Base-by-base conservation (phyloP, 805 yeast genomes). In the Wickerhamiella hasegawae region DNA sequence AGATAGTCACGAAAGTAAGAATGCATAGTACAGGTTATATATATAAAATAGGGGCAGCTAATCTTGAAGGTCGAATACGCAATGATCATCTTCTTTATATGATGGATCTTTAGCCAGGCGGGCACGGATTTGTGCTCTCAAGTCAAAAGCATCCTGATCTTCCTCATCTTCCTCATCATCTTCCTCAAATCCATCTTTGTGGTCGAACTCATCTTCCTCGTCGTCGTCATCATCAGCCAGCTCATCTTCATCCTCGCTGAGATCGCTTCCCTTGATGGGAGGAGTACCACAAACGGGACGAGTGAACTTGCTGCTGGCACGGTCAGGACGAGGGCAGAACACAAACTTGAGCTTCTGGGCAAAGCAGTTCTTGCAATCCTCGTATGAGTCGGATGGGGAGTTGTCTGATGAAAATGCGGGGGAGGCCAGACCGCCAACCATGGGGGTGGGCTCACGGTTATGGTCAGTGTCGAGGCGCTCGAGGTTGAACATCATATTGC, bases 301-400 rank as follows among this genome's bases (percentile, higher is more conserved):
- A 14, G 11, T 9, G 19, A 28, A 28, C 30, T 28, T 28, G 19
- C 30, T 28, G 8, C 20, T 17, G 10, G 18, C 6, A 12, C 30
- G 30, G 12, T 10, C 33, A 15, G 44, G 44, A 26, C 31, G 31
- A 8, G 44, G 44, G 31, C 44, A 40, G n/a, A n/a, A n/a, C 10
- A 28, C 37, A 39, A 39, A 37, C 19, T 28, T 18, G 6, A 28
- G 19, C 30, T 28, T 28, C 6, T 6, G 28, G 15, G 28, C n/a
- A n/a, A n/a, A n/a, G n/a, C n/a, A n/a, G n/a, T n/a, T n/a, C n/a
- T n/a, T n/a, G n/a, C n/a, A n/a, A n/a, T n/a, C n/a, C n/a, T n/a
- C n/a, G n/a, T n/a, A n/a, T n/a, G n/a, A n/a, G n/a, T n/a, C n/a
- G n/a, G n/a, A n/a, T n/a, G n/a, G n/a, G n/a, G n/a, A n/a, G n/a